Percentiles rank a stretch among this genome's conserved stretches.
Evolutionary conservation across 2,329 filamentous ascomycete species (phyloP).

Genomic region (Calonectria naviculata): DNA sequence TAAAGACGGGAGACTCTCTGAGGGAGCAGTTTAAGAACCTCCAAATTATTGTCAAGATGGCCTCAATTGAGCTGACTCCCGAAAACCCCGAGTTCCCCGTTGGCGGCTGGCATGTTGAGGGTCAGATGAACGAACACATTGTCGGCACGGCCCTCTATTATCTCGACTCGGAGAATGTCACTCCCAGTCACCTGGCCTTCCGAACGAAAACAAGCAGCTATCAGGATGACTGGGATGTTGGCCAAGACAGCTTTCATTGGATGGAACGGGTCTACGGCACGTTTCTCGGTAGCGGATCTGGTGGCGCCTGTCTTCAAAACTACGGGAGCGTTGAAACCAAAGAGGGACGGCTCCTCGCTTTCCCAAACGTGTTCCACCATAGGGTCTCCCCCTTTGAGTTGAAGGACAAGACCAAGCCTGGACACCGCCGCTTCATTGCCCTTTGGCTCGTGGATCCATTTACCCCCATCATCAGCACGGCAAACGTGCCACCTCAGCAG

Average conservation of each 20-base stretch:
- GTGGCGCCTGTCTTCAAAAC: conserved; percentile 9
- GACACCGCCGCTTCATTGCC: conserved; percentile 63
- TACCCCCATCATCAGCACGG: conserved; percentile 47
- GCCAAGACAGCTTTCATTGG: neutral
- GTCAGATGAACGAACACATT: conserved; percentile 43
- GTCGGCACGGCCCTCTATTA: conserved; percentile 42
- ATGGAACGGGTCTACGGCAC: conserved; percentile 28
- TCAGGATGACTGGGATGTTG: neutral
- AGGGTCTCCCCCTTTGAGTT: conserved; percentile 54
- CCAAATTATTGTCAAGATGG: conserved; percentile 73
- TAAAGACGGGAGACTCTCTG: conserved; percentile 11
- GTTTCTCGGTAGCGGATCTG: conserved; percentile 53
- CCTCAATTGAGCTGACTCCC: conserved; percentile 14
- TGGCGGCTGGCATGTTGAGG: conserved; percentile 39
- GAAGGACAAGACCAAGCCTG: conserved; percentile 57
- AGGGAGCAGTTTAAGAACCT: conserved; percentile 21
- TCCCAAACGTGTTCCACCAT: conserved; percentile 36
- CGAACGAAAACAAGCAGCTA: conserved; percentile 24
- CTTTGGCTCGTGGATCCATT: conserved; percentile 66
- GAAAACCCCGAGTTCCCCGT: conserved; percentile 35
- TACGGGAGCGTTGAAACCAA: conserved; percentile 34
- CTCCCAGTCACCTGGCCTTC: conserved; percentile 42
- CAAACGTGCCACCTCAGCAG: conserved; percentile 48
- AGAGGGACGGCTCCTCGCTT: conserved; percentile 27
- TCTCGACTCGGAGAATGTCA: conserved; percentile 35